These are phyloP conservation scores for Cercospora sojina DNA, from an alignment of 2,329 filamentous ascomycete genomes.

Conservation along the genomic window DNA sequence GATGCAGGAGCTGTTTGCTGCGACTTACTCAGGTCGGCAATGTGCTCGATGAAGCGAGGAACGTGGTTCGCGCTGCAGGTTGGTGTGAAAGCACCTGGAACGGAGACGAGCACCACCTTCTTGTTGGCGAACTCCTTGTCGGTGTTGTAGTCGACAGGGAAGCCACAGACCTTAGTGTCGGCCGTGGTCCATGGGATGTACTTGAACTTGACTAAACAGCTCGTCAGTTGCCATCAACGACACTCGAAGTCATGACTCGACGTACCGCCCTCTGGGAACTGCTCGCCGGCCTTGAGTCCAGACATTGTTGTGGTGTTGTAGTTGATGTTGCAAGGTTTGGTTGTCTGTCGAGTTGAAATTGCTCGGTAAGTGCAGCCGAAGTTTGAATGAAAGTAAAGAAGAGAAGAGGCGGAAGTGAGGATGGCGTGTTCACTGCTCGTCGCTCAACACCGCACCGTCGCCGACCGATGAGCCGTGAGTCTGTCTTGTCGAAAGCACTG, in stretches of 20 bases:
- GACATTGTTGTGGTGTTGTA: constrained; percentile 1
- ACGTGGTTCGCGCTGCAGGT: constrained; percentile 29
- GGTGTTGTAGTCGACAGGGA: constrained; percentile 23
- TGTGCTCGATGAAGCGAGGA: constrained; percentile 23
- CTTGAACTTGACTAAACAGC: constrained; percentile 27
- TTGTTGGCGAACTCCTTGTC: constrained; percentile 26
- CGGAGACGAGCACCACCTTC: constrained; percentile 26
- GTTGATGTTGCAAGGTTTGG: not conserved
- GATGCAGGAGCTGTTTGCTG: not conserved
- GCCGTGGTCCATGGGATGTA: constrained; percentile 27
- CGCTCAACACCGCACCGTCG: not conserved
- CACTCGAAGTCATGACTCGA: constrained; percentile 1
- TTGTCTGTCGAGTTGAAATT: not conserved
- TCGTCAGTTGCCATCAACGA: constrained; percentile 4
- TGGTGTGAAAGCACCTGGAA: constrained; percentile 27
- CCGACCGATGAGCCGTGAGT: not conserved
- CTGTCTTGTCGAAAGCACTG: not conserved
- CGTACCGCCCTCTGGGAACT: constrained; percentile 25
- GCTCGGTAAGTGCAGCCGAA: not conserved
- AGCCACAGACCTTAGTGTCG: constrained; percentile 26
- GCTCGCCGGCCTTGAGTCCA: constrained; percentile 26
- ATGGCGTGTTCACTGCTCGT: not conserved
- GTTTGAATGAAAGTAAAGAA: not conserved
- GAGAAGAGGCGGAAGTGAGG: constrained; percentile 1
- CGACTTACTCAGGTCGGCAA: constrained; percentile 22